Percentiles rank a stretch among this genome's conserved stretches.
phyloP scores from a whole-genome alignment of 2,329 filamentous ascomycete genomes.

The Harringtonia lauricola region DNA sequence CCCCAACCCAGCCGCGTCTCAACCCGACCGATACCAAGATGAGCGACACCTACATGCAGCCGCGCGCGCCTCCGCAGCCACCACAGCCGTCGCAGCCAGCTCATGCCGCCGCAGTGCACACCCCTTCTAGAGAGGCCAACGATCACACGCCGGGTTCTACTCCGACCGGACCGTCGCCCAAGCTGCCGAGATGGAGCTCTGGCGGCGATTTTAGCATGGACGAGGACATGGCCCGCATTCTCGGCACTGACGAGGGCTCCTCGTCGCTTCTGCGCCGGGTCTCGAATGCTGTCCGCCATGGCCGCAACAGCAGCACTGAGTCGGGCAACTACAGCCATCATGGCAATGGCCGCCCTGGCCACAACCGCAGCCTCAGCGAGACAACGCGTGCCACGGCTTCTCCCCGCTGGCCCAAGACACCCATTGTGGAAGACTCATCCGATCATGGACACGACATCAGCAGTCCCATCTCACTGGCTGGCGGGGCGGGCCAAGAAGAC shows the following conservation, averaged over 20 bases:
- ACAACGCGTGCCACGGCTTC: slow-evolving; percentile 54
- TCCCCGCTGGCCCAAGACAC: slow-evolving; percentile 60
- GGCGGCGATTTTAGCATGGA: slow-evolving; percentile 89
- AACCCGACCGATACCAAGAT: slow-evolving; percentile 27
- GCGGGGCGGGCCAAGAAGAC: slow-evolving; percentile 45
- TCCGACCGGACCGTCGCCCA: slow-evolving; percentile 45
- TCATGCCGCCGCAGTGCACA: neutral
- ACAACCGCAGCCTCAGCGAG: slow-evolving; percentile 54
- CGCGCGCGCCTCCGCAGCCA: slow-evolving; percentile 42
- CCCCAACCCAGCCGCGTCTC: slow-evolving; percentile 12
- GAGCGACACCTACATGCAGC: slow-evolving; percentile 46
- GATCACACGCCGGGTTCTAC: slow-evolving; percentile 27
- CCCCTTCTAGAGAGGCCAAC: slow-evolving; percentile 23
- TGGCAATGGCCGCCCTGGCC: slow-evolving; percentile 24
- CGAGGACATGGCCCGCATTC: slow-evolving; percentile 85
- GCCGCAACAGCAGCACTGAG: slow-evolving; percentile 74
- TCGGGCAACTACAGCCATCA: slow-evolving; percentile 22
- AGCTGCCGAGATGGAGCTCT: slow-evolving; percentile 62
- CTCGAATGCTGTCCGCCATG: slow-evolving; percentile 89
- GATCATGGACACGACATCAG: slow-evolving; percentile 49
- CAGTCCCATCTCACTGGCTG: slow-evolving; percentile 57
- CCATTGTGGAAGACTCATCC: slow-evolving; percentile 42
- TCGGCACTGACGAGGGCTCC: slow-evolving; percentile 65
- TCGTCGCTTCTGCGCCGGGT: slow-evolving; percentile 78
- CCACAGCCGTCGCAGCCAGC: slow-evolving; percentile 38